Base-by-base conservation (phyloP, 148 eudicot genomes). In the Vaccinium corymbosum region DNA sequence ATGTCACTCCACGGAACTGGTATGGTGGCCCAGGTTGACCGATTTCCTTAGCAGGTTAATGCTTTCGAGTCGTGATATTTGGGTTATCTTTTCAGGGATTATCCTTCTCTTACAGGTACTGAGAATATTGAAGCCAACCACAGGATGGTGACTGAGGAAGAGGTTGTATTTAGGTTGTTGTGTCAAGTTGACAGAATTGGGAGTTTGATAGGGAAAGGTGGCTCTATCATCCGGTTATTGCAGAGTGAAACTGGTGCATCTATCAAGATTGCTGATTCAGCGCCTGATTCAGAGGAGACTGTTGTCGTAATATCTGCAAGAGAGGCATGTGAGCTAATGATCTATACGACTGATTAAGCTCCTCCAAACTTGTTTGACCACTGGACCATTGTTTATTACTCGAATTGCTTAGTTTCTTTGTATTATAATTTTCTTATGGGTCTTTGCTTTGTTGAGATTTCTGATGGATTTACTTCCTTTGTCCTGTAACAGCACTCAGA, bases 161-260 rank as follows among this genome's bases (percentile, higher is more conserved):
- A 90, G 50, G 90, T 92, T 68, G 84, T 89, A 62, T 90, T 89
- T 80, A 90, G 84, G 85, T 61, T 92, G 83, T 80, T 92, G 76
- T 90, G 92, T 84, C 91, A 78, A 15, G 83, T 51, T 75, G 93
- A 89, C 62, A 92, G 85, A 87, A 87, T 88, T 81, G 91, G 94
- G 70, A 88, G 86, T 87, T 83, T 92, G 85, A 92, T 90, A 75
- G 94, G 93, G 81, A 92, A 92, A 86, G 92, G 94, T 75, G 94
- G 94, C 17, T 85, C 83, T 68, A 52, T 89, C 68, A 73, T 90
- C 27, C 86, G 89, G 55, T 85, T 76, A 20, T 85, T 92, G 56
- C 85, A 89, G 89, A 89, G 79, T 79, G 93, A 92, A 83, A 88
- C 93, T 75, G 93, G 94, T 25, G 94, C 94, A 79, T 88, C 90